Evolutionary conservation across 805 yeast species (phyloP), one percentile per base, ranked within the genome.

Genomic region (Lipomyces sp.): DNA sequence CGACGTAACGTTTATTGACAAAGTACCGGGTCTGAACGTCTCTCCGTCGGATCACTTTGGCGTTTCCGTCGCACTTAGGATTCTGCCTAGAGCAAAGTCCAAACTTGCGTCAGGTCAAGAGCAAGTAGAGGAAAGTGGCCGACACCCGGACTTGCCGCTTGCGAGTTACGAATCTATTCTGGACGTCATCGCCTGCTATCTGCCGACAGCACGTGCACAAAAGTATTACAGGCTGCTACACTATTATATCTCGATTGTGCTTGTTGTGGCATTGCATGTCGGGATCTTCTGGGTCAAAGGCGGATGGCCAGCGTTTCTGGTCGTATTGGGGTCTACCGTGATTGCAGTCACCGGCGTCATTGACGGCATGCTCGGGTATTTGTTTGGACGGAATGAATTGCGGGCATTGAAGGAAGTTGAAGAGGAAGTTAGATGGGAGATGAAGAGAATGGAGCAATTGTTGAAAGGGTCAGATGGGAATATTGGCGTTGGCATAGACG

Each of bases 31-130:
- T 0, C 54, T 70, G 34, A 56, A 66, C 34, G 81, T 90, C 0
- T 89, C 96, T 3, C 88, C 85, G 69, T 91, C 97, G 0, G 99
- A 95, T 75, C 99, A 95, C 80, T 95, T 95, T 81, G 99, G 94
- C 10, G 73, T 81, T 42, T 73, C 74, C 33, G 78, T 79, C 30
- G 73, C 70, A 18, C 60, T 76, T n/a, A 45, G 53, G 29, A 53
- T 72, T 10, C 57, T 62, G 4, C 67, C 73, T 10, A 34, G 42
- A n/a, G 65, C 61, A 24, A 63, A 62, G 7, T 53, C 50, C 7
- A 59, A 54, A 24, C 65, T 55, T 7, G 54, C 48, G 30, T 55
- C 71, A 6, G 67, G 69, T n/a, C 45, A 29, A 35, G 56, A 56
- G 53, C 70, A 64, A 39, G 62, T 57, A 15, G 51, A 50, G 13